Evolutionary conservation across 192 early-diverging fungal species (phyloP), one percentile per base, ranked within the genome.

Genomic region (Spizellomyces punctatus): DNA sequence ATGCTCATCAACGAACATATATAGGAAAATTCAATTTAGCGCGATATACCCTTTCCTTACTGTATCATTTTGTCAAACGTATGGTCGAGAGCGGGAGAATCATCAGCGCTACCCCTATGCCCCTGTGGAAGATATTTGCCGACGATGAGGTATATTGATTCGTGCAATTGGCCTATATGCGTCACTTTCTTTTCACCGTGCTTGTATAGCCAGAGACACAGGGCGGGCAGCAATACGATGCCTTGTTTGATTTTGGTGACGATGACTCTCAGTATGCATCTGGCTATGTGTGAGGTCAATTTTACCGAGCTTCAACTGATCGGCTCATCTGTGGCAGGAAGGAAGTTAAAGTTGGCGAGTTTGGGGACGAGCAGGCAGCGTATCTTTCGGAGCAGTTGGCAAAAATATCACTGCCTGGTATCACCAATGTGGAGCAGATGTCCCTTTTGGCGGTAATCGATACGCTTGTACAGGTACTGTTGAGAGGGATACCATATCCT

Each of bases 371-470:
- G 27, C 63, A 66, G 1, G 85, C 86, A 6, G 59, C 71, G n/a
- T 88, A 79, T 48, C 77, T 90, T 44, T 81, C 83, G 9, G 84
- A 91, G 57, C 71, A 80, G 36, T 70, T 92, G 22, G 89, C 83
- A 55, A 49, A 69, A 17, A 79, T 84, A 44, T 78, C 82, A 7
- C 55, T 92, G n/a, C 82, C 86, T 50, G 87, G 85, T 4, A 83
- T 95, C 16, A 83, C 87, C 21, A 76, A 86, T 46, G 82, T 82
- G 45, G 91, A 92, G 44, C 93, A 92, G 66, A 77, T 90, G 6
- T 85, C 86, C 10, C 82, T 95, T 8, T 76, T 92, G 57, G 92
- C 91, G 4, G 87, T 94, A 59, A 85, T 95, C 36, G 89, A 94
- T 57, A 91, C 90, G 7, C 76, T 91, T 64, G 76, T 83, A 8